Conservation (phyloP, 2,329 filamentous ascomycete species). For the Coniochaeta sp. region DNA sequence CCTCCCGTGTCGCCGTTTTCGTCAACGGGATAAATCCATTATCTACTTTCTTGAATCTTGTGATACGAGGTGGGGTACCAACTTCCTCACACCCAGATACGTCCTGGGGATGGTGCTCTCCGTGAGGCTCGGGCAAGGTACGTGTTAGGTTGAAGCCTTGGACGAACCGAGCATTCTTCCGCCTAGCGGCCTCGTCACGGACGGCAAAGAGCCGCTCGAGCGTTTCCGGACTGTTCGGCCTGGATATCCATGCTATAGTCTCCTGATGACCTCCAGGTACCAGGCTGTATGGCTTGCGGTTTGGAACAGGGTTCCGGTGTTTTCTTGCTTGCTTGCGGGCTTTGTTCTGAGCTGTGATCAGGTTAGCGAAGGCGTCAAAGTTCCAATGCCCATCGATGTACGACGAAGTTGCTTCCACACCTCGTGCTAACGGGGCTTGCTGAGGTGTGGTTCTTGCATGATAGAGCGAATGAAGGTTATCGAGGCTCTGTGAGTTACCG, state of each 20-base stretch:
- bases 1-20: too few relatives aligned
- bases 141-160: neutral
- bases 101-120: neutral
- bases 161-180: neutral
- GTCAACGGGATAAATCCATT: too few relatives aligned
- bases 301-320: neutral
- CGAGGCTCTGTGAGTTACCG: neutral
- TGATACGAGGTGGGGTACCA: too few relatives aligned
- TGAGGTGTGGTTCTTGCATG: neutral
- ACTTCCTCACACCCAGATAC: too few relatives aligned
- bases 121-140: neutral
- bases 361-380: neutral
- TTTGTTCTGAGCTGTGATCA: neutral
- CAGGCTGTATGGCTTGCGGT: neutral
- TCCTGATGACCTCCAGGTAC: neutral
- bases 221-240: neutral
- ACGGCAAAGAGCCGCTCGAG: neutral
- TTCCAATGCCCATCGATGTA: neutral
- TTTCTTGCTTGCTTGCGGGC: neutral
- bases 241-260: neutral
- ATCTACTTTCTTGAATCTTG: too few relatives aligned
- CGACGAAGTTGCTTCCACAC: neutral
- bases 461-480: neutral
- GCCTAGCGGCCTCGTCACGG: neutral
- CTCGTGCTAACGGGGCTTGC: neutral